Evolutionary conservation across 768 basidiomycete genomes (phyloP), one percentile per base, ranked within the genome.

Genomic region (Leccinellum rugosiceps): DNA sequence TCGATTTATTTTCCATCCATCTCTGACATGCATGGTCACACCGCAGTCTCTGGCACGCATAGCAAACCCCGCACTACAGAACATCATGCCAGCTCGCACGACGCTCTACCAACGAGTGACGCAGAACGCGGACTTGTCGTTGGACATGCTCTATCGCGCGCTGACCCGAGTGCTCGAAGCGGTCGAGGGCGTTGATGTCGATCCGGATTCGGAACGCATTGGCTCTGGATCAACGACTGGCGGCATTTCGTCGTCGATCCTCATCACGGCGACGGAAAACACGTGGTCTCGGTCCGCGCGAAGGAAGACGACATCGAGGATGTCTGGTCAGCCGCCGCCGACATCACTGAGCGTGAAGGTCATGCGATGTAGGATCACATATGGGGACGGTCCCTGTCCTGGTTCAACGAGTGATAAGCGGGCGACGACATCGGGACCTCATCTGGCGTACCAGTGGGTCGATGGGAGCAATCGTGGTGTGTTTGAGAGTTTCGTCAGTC

Each of bases 221-320:
- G 19, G 51, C 34, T 21, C 47, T 41, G n/a, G 38, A 10, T n/a
- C 38, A n/a, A 41, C 9, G 2, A 56, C 41, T 31, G 8, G 32
- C 38, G 8, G 34, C 26, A n/a, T 58, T 54, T 48, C 59, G 55
- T 32, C 52, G 41, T 32, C 52, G 41, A 58, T 70, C 19, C 51
- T 75, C 13, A 70, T 78, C 15, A 58, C 38, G 9, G 74, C 72
- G 13, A 47, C 59, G 6, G 62, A 68, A n/a, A 74, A 86, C 57
- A 84, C 83, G 1, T 91, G 90, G 90, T 85, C 88, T 0, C 79
- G 90, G 11, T 77, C 79, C 9, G 88, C 84, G 2, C 77, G 88
- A 17, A 73, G 85, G 63, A 79, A 77, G 63, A 41, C n/a, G 4
- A 41, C 38, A 9, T n/a, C 38, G 4, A 41, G n/a, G 38, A 41